A percentile compares a stretch with the other conserved stretches of the same genome.
phyloP scores from a whole-genome alignment of 495 filamentous ascomycete species.

The Lasiosphaeriaceae sp. region DNA sequence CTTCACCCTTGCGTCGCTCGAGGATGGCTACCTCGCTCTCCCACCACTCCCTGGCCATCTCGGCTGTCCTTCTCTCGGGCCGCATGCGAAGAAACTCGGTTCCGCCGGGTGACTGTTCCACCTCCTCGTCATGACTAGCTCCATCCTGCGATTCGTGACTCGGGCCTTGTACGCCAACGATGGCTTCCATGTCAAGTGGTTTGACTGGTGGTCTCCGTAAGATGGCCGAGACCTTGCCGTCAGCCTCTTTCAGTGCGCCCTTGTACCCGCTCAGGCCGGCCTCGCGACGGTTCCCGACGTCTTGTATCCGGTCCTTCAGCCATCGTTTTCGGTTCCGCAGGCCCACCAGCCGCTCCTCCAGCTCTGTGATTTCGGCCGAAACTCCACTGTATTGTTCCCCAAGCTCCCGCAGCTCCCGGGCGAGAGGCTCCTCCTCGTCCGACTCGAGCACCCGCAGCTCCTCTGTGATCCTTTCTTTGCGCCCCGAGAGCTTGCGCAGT shows the following conservation, averaged over 20 bases:
- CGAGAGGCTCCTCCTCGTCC: constrained; percentile 44
- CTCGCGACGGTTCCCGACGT: constrained; percentile 56
- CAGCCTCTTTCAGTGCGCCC: constrained; percentile 62
- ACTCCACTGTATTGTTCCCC: constrained; percentile 51
- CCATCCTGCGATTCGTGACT: not conserved
- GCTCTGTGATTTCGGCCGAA: constrained; percentile 54
- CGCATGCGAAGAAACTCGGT: constrained; percentile 54
- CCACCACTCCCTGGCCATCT: constrained; percentile 78
- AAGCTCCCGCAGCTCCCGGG: constrained; percentile 53
- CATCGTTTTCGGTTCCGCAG: constrained; percentile 62
- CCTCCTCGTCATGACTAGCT: constrained; percentile 5
- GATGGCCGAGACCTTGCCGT: constrained; percentile 75
- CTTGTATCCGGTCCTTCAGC: constrained; percentile 57
- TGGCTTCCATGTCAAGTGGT: constrained; percentile 38
- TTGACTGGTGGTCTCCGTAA: constrained; percentile 54
- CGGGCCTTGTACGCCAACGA: constrained; percentile 7
- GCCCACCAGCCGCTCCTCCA: constrained; percentile 60
- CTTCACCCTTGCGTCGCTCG: constrained; percentile 52
- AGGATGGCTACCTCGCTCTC: constrained; percentile 57
- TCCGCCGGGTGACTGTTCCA: constrained; percentile 24
- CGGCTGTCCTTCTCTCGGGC: constrained; percentile 65
- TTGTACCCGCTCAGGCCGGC: constrained; percentile 49
- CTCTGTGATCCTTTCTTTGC: constrained; percentile 39
- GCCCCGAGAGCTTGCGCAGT: constrained; percentile 58
- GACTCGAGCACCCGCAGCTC: constrained; percentile 39